Evolutionary conservation across 2,329 filamentous ascomycete genomes (phyloP).

Genomic region (Aspergillus hortae): DNA sequence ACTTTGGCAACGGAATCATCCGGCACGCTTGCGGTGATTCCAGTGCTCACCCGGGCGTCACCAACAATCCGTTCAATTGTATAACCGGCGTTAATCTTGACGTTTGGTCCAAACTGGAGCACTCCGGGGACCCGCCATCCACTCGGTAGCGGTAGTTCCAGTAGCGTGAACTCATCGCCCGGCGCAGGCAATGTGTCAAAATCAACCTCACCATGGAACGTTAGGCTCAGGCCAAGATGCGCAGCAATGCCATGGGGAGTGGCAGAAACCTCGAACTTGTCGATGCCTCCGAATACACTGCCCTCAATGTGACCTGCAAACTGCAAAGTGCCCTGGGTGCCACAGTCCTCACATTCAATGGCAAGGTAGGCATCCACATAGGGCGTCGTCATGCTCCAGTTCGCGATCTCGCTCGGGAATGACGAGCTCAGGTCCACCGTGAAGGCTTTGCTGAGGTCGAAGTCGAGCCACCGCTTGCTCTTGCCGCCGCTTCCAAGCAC

Average conservation of each 20-base stretch:
- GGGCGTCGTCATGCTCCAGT: background rate
- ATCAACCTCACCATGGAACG: constrained; percentile 3
- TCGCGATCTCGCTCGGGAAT: constrained; percentile 4
- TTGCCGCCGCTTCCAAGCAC: constrained; percentile 2
- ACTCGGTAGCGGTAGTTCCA: constrained; percentile 4
- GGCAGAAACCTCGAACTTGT: constrained; percentile 8
- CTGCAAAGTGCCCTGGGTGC: constrained; percentile 1
- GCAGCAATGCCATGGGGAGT: constrained; percentile 3
- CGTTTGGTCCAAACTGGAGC: constrained; percentile 4
- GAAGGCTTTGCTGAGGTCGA: constrained; percentile 2
- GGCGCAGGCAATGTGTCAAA: background rate
- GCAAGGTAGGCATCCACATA: constrained; percentile 2
- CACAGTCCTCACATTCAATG: constrained; percentile 7
- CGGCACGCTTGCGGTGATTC: constrained; percentile 7
- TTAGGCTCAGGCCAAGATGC: constrained; percentile 4
- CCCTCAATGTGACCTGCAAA: constrained; percentile 9
- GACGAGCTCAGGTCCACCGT: constrained; percentile 1
- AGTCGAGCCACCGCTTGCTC: constrained; percentile 2
- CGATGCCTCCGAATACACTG: constrained; percentile 1
- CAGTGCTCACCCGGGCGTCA: constrained; percentile 1
- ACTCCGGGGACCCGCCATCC: constrained; percentile 4
- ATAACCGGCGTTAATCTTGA: constrained; percentile 6
- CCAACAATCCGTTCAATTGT: constrained; percentile 6
- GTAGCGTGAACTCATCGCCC: background rate
- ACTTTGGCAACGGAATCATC: constrained; percentile 6